Evolutionary conservation across 108 stramenopile genomes (phyloP).

Genomic region (Epipyxis sp.): DNA sequence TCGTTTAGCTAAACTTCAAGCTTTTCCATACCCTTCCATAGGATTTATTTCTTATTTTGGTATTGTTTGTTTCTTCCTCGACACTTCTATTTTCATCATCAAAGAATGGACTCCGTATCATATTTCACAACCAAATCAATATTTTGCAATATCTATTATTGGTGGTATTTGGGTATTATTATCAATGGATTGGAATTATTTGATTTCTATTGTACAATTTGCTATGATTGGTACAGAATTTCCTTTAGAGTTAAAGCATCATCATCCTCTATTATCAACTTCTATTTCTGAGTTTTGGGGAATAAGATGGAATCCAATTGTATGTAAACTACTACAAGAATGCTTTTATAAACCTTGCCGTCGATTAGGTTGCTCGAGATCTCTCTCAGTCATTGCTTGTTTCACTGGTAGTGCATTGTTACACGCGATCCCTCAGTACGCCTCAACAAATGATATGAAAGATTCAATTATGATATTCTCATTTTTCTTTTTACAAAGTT

Average conservation of each 20-base stretch:
- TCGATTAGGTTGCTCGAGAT: neutral
- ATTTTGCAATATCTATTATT: neutral
- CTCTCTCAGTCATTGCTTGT: neutral
- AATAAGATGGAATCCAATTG: neutral
- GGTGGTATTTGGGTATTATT: neutral
- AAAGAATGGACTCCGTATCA: neutral
- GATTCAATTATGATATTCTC: neutral
- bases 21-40: no score
- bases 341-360: neutral
- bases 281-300: neutral
- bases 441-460: neutral
- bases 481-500: neutral
- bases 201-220: neutral
- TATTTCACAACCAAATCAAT: neutral
- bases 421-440: neutral
- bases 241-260: neutral
- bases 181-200: neutral
- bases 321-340: neutral
- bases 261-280: neutral
- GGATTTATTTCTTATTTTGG: no score
- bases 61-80: no score
- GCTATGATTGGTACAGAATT: neutral
- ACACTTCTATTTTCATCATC: neutral
- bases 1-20: no score
- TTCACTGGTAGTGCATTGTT: neutral